phyloP scores from a whole-genome alignment of 148 eudicot species.

The Vaccinium macrocarpon region DNA sequence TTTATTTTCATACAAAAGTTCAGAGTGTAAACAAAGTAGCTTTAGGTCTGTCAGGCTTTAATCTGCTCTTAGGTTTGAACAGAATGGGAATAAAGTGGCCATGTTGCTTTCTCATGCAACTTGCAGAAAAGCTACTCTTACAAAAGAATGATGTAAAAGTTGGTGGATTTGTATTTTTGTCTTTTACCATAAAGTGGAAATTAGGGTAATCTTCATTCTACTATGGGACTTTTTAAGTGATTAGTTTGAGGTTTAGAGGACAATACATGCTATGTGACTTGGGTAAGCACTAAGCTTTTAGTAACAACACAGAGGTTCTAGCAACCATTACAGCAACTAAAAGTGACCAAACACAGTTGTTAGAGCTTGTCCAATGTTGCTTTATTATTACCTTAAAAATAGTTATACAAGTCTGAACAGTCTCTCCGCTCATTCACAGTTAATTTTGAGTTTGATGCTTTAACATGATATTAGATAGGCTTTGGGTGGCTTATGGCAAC shows the following conservation, averaged over 20 bases:
- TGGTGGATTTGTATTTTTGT: background rate
- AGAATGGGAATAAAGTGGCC: conserved; percentile 11
- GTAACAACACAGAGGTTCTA: conserved; percentile 15
- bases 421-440: no score
- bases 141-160: conserved; percentile 2
- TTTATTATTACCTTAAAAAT: no score
- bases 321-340: conserved; percentile 5
- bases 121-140: conserved; percentile 16
- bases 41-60: conserved; percentile 11
- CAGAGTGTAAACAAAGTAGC: background rate
- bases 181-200: background rate
- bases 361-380: no score
- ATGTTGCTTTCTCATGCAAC: conserved; percentile 18
- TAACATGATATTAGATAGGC: no score
- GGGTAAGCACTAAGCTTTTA: conserved; percentile 3
- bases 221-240: conserved; percentile 13
- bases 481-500: no score
- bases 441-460: no score
- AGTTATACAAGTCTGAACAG: no score
- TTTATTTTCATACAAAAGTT: background rate
- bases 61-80: background rate
- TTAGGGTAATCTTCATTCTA: conserved; percentile 3
- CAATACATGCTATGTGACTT: conserved; percentile 9
- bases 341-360: background rate
- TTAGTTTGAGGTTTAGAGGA: conserved; percentile 13